Evolutionary conservation across 352 stramenopile genomes (phyloP).

Genomic region (Phytophthora hybrid): DNA sequence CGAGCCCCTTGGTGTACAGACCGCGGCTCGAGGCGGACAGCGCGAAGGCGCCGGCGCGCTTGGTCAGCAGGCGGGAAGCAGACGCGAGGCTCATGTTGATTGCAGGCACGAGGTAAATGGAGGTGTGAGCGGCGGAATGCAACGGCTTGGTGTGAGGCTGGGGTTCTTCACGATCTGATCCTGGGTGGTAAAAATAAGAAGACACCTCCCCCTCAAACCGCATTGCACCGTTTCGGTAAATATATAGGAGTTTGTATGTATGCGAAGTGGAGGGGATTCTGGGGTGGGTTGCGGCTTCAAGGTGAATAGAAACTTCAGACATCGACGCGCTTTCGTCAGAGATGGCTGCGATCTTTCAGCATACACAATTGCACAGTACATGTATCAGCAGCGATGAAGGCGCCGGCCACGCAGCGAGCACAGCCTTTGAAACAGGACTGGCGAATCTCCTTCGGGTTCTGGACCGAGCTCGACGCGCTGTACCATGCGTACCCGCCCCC

Average conservation of each 20-base stretch:
- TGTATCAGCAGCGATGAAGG: no score
- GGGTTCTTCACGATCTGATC: neutral
- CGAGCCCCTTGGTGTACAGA: slow-evolving; percentile 86
- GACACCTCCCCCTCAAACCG: slow-evolving; percentile 6
- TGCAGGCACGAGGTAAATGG: slow-evolving; percentile 7
- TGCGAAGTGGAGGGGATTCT: slow-evolving; percentile 1
- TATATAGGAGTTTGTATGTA: slow-evolving; percentile 24
- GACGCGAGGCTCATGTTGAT: slow-evolving; percentile 35
- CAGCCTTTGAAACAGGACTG: slow-evolving; percentile 34
- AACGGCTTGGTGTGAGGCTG: neutral
- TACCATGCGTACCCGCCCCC: slow-evolving; percentile 51
- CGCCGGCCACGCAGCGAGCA: slow-evolving; percentile 17
- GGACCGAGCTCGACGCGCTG: slow-evolving; percentile 59
- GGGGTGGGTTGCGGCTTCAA: slow-evolving; percentile 16
- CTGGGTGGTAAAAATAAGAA: slow-evolving; percentile 17
- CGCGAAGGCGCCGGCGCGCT: slow-evolving; percentile 24
- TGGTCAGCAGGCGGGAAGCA: slow-evolving; percentile 30
- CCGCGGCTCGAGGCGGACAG: slow-evolving; percentile 35
- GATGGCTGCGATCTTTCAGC: slow-evolving; percentile 7
- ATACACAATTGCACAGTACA: no score
- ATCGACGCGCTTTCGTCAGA: slow-evolving; percentile 6
- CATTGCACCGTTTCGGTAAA: slow-evolving; percentile 8
- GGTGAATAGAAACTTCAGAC: slow-evolving; percentile 8
- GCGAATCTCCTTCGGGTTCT: slow-evolving; percentile 70
- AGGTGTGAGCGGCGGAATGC: slow-evolving; percentile 4